Conservation (phyloP, 805 yeast species). For the Candida easanensis region DNA sequence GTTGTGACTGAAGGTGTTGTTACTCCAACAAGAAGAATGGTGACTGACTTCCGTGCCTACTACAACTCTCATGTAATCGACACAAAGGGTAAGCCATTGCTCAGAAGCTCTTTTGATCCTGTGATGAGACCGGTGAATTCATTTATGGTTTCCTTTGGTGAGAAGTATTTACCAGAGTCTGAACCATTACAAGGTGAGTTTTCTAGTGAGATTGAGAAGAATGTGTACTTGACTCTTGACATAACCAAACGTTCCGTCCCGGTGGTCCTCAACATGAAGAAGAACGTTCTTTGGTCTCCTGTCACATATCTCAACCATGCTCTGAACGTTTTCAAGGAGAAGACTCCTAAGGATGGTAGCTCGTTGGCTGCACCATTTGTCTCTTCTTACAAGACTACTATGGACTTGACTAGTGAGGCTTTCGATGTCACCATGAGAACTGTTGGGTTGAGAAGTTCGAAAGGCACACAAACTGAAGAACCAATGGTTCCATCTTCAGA, state of each 20-base stretch:
- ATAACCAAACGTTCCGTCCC: conserved; percentile 39
- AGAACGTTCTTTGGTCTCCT: conserved; percentile 33
- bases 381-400: conserved; percentile 31
- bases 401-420: conserved; percentile 32
- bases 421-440: conserved; percentile 12
- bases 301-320: conserved; percentile 34
- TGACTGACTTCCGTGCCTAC: conserved; percentile 45
- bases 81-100: conserved; percentile 57
- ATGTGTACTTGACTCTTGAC: conserved; percentile 40
- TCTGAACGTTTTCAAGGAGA: conserved; percentile 36
- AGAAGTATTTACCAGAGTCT: conserved; percentile 45
- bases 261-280: conserved; percentile 28
- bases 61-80: conserved; percentile 53
- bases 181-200: conserved; percentile 40
- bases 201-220: conserved; percentile 57
- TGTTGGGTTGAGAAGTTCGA: not conserved
- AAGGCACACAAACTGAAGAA: not conserved
- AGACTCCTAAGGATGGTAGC: conserved; percentile 34
- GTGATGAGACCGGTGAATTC: conserved; percentile 59
- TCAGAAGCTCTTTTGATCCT: conserved; percentile 64
- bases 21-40: conserved; percentile 47
- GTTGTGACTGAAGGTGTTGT: conserved; percentile 35
- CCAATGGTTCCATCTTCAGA: not conserved
- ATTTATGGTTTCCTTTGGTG: conserved; percentile 43
- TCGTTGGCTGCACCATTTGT: conserved; percentile 30